phyloP scores from a whole-genome alignment of 176 grass and related monocot genomes.

The Dactylis glomerata region DNA sequence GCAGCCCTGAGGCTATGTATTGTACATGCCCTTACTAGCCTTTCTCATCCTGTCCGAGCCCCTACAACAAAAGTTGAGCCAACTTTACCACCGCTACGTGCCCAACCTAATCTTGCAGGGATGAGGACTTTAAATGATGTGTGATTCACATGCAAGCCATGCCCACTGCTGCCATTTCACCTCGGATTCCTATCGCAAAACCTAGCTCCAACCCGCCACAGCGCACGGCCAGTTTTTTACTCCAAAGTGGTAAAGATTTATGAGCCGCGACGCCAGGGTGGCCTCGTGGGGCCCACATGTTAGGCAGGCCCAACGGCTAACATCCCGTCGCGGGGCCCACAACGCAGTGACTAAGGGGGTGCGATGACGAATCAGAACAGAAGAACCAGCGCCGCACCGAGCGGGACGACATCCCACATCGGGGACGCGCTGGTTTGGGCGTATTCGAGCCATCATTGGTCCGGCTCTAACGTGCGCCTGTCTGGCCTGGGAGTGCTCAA shows the following conservation, averaged over 20 bases:
- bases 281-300: not conserved
- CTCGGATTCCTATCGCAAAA: not conserved
- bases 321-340: not conserved
- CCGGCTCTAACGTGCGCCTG: not conserved
- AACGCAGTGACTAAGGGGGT: not conserved
- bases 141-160: conserved; percentile 12
- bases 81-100: not conserved
- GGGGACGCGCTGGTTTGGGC: conserved; percentile 7
- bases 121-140: not conserved
- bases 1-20: too few relatives aligned
- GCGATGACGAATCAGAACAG: not conserved
- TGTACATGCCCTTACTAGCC: not conserved
- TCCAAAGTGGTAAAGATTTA: not conserved
- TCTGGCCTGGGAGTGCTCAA: not conserved
- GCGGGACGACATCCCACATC: conserved; percentile 5
- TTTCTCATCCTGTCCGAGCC: not conserved
- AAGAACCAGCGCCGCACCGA: conserved; percentile 5
- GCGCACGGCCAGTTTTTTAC: not conserved
- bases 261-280: not conserved
- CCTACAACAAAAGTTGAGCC: not conserved
- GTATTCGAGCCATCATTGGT: not conserved
- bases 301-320: not conserved
- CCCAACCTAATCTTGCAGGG: not conserved
- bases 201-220: not conserved
- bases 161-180: not conserved